Evolutionary conservation across 192 early-diverging fungal genomes (phyloP).

Genomic region (Coemansia sp.): DNA sequence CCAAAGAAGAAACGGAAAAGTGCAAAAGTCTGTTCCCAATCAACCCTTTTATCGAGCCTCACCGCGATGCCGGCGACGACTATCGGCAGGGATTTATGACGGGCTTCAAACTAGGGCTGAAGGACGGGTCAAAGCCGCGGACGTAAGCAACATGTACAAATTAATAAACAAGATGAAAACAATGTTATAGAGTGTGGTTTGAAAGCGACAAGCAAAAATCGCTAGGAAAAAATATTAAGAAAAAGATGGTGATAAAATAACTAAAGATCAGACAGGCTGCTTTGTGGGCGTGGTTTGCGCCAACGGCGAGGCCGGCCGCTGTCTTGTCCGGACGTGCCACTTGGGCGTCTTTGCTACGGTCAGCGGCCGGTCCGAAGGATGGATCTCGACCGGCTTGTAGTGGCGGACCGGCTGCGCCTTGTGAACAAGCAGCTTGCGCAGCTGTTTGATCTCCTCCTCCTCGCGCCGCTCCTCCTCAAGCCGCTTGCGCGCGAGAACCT

Average conservation of each 20-base stretch:
- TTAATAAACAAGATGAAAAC: too few relatives aligned
- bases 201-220: too few relatives aligned
- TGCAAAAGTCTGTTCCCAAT: conserved; percentile 28
- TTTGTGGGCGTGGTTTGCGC: conserved; percentile 10
- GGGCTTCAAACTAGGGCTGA: conserved; percentile 44
- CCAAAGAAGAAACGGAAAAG: not conserved
- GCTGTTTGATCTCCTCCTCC: conserved; percentile 56
- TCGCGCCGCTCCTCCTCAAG: conserved; percentile 58
- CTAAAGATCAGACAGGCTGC: not conserved
- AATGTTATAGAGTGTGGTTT: too few relatives aligned
- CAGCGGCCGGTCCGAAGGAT: conserved; percentile 58
- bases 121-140: conserved; percentile 33
- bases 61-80: conserved; percentile 25
- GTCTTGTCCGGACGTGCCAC: conserved; percentile 43
- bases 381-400: conserved; percentile 54
- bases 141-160: not conserved
- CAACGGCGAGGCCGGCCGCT: conserved; percentile 12
- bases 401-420: conserved; percentile 63
- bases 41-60: conserved; percentile 27
- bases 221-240: not conserved
- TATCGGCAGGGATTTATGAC: conserved; percentile 40
- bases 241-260: not conserved
- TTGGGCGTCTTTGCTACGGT: conserved; percentile 57
- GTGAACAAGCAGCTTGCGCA: conserved; percentile 60
- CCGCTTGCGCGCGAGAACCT: conserved; percentile 55